phyloP scores from a whole-genome alignment of 148 eudicot species.

The Heliamphora exappendiculata region DNA sequence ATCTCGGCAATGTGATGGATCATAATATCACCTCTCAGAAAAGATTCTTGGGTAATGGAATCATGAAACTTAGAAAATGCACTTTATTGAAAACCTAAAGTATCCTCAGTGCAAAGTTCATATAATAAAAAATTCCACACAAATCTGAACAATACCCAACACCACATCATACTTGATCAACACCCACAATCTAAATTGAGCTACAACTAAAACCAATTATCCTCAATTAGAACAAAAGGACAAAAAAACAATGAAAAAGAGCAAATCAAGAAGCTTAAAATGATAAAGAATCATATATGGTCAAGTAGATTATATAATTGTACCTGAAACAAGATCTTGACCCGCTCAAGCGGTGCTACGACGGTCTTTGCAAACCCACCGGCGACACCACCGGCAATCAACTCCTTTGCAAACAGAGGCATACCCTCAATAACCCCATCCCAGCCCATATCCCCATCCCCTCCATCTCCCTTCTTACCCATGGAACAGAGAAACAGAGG shows the following conservation, averaged over 20 bases:
- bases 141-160: constrained; percentile 8
- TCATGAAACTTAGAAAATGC: too few relatives aligned
- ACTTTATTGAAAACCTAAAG: neutral
- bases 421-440: constrained; percentile 47
- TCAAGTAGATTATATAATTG: neutral
- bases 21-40: neutral
- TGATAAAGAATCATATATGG: neutral
- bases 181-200: neutral
- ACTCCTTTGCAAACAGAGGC: constrained; percentile 74
- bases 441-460: constrained; percentile 16
- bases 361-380: constrained; percentile 86
- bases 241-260: neutral
- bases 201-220: neutral
- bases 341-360: constrained; percentile 91
- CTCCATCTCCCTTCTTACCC: constrained; percentile 33
- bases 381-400: constrained; percentile 85
- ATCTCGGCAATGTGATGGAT: neutral
- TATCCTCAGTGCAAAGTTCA: neutral
- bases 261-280: neutral
- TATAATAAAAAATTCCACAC: neutral
- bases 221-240: neutral
- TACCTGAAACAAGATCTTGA: constrained; percentile 95
- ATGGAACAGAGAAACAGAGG: constrained; percentile 20
- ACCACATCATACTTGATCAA: neutral
- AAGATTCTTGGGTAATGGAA: neutral